Conservation (phyloP, 2,329 filamentous ascomycete species). For the Ophiostoma montium region DNA sequence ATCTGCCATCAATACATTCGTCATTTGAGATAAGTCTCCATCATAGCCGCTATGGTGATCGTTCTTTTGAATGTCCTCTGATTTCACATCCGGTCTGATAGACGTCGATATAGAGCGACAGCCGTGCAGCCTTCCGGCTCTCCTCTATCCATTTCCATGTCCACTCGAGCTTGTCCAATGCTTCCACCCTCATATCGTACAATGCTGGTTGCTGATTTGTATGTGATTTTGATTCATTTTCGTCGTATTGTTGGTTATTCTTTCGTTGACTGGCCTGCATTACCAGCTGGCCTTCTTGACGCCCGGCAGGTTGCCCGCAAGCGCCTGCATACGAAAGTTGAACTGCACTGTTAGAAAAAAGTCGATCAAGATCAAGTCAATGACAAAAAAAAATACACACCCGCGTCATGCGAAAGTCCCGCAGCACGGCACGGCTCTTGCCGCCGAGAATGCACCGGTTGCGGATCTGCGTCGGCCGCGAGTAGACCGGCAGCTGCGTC, state of each 20-base stretch:
- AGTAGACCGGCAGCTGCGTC: conserved; percentile 92
- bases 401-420: conserved; percentile 82
- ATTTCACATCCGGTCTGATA: too few relatives aligned
- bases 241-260: not conserved
- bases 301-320: conserved; percentile 74
- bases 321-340: conserved; percentile 81
- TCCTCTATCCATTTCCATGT: too few relatives aligned
- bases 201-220: not conserved
- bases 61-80: too few relatives aligned
- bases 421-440: conserved; percentile 78
- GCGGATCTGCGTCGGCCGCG: conserved; percentile 80
- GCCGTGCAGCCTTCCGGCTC: too few relatives aligned
- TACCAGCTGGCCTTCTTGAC: conserved; percentile 98
- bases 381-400: conserved; percentile 28
- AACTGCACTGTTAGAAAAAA: conserved; percentile 42
- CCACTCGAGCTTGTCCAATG: too few relatives aligned
- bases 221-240: not conserved
- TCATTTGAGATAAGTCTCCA: too few relatives aligned
- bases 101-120: too few relatives aligned
- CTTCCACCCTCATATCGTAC: not conserved
- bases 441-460: conserved; percentile 89
- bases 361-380: not conserved
- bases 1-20: too few relatives aligned
- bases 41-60: too few relatives aligned
- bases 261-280: not conserved